phyloP scores from a whole-genome alignment of 2,329 filamentous ascomycete species.

The Beauveria australis region DNA sequence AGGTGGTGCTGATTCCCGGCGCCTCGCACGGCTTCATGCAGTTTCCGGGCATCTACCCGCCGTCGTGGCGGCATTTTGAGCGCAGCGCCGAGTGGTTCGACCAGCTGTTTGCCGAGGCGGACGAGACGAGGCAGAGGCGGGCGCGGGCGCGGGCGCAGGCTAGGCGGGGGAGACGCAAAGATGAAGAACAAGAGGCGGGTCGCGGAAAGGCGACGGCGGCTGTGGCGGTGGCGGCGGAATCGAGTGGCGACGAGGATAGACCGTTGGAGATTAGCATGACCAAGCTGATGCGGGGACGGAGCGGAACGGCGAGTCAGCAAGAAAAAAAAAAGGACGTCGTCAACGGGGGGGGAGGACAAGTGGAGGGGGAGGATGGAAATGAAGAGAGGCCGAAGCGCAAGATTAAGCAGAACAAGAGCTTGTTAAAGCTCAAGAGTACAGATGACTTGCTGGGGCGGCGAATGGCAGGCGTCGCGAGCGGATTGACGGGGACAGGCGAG shows the following conservation, averaged over 20 bases:
- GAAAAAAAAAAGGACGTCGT: not conserved
- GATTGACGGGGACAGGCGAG: constrained; percentile 33
- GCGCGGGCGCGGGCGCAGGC: constrained; percentile 12
- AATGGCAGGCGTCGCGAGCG: constrained; percentile 40
- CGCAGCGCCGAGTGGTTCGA: constrained; percentile 75
- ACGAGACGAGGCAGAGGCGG: constrained; percentile 25
- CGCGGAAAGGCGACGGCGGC: not conserved
- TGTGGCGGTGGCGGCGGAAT: constrained; percentile 37
- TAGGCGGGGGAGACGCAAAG: constrained; percentile 8
- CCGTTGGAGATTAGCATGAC: constrained; percentile 75
- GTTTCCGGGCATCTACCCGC: constrained; percentile 79
- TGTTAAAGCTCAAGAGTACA: constrained; percentile 38
- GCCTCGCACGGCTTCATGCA: constrained; percentile 92
- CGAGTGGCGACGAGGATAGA: constrained; percentile 68
- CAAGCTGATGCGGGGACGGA: constrained; percentile 28
- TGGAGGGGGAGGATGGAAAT: not conserved
- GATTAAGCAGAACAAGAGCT: constrained; percentile 25
- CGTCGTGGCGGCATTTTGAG: constrained; percentile 81
- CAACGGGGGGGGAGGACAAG: not conserved
- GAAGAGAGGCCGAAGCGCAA: constrained; percentile 1
- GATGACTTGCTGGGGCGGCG: constrained; percentile 39
- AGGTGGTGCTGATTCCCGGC: constrained; percentile 78
- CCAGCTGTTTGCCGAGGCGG: constrained; percentile 57
- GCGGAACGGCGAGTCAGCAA: constrained; percentile 6
- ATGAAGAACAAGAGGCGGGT: not conserved